A percentile compares a stretch with the other conserved stretches of the same genome.
Conservation (phyloP, 805 yeast genomes). For the Spathaspora passalidarum region DNA sequence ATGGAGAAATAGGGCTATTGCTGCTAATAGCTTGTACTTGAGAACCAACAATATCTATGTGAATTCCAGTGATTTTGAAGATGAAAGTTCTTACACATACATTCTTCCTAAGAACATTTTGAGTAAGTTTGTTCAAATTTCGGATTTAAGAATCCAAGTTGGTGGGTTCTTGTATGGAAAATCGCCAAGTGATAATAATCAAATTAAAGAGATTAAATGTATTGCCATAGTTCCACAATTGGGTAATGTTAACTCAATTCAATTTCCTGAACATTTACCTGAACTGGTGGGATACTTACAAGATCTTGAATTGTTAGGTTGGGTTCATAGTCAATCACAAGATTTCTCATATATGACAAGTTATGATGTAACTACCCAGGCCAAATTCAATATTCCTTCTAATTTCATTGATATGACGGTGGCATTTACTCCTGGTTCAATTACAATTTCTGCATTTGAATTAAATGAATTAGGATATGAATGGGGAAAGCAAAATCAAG, state of each 20-base stretch:
- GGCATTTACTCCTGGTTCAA: conserved; percentile 78
- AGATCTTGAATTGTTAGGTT: conserved; percentile 77
- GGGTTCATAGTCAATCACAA: conserved; percentile 84
- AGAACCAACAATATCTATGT: conserved; percentile 71
- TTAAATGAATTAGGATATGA: conserved; percentile 61
- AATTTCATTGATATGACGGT: conserved; percentile 59
- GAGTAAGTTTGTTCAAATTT: conserved; percentile 70
- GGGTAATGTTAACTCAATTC: conserved; percentile 65
- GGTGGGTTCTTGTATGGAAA: conserved; percentile 79
- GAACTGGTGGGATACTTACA: conserved; percentile 22
- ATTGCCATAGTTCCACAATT: conserved; percentile 85
- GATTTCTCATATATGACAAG: conserved; percentile 66
- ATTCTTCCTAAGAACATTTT: conserved; percentile 81
- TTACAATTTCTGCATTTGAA: conserved; percentile 66
- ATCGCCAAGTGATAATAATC: conserved; percentile 74
- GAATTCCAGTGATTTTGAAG: conserved; percentile 61
- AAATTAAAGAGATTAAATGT: conserved; percentile 73
- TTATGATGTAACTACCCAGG: conserved; percentile 63
- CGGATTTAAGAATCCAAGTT: conserved; percentile 79
- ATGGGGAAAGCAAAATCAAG: conserved; percentile 74
- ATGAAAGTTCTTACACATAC: conserved; percentile 58
- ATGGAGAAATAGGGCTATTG: conserved; percentile 87
- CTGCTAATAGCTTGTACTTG: conserved; percentile 67
- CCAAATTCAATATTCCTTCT: conserved; percentile 39
- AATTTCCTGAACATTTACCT: conserved; percentile 52